Base-by-base conservation (phyloP, 345 rosid genomes). In the Lagerstroemia speciosa region DNA sequence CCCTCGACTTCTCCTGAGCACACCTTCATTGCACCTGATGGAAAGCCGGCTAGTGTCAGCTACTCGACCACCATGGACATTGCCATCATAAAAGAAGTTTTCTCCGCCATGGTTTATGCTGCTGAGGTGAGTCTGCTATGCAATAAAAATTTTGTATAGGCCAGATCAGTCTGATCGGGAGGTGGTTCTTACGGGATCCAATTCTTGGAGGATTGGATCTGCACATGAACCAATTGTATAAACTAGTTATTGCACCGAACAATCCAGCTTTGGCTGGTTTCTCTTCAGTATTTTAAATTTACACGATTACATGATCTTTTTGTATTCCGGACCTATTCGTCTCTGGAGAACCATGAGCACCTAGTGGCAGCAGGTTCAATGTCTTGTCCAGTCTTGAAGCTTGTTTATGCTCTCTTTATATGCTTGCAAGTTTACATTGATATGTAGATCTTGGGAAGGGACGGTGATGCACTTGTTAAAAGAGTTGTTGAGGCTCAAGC, bases 1-100 rank as follows among this genome's bases (percentile, higher is more conserved):
- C 99, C 99, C 60, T 91, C 99, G 43, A 94, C 99, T 32, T 94
- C 98, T 61, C 99, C 98, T 9, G 99, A 94, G 69, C 99, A 94
- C 79, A 75, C 73, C 73, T 94, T 94, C 57, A 82, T 75, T 36
- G 81, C 88, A 71, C 96, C 98, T 17, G 87, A 86, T 77, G 97
- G 97, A 53, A 84, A 79, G 72, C 87, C 73, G 63, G 98, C 97
- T 24, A 85, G 87, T 66, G 97, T 94, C 69, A 91, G 99, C 89
- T 83, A 87, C 83, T 94, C 98, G 67, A 75, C 98, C 45, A 94
- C 98, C 66, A 94, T 94, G 99, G 99, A 94, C 79, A 84, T 91
- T 77, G 85, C 88, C 66, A 89, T 94, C 80, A 79, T 87, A 41
- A 88, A 78, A 72, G 98, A 91, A 82, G 85, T 94, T 57, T 94